Conservation (phyloP, 2,329 filamentous ascomycete species). For the Xylaria polymorpha region DNA sequence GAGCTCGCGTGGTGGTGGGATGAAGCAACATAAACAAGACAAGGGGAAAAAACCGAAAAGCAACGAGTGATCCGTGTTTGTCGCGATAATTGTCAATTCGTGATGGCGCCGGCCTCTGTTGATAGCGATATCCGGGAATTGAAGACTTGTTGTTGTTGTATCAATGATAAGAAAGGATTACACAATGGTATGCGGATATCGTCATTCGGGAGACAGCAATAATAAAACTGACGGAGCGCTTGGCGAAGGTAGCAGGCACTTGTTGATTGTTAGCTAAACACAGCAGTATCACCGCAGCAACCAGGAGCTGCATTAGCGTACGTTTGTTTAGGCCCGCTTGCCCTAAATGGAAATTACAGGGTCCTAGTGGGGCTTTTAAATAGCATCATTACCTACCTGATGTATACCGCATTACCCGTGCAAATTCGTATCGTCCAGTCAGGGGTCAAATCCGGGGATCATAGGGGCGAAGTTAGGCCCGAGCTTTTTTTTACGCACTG, state of each 20-base stretch:
- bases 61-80: slow-evolving; percentile 2
- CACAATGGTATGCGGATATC: background rate
- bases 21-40: slow-evolving; percentile 42
- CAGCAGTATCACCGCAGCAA: slow-evolving; percentile 31
- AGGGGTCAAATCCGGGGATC: too few species aligned
- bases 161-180: slow-evolving; percentile 19
- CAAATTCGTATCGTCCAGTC: too few species aligned
- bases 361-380: background rate
- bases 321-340: slow-evolving; percentile 8
- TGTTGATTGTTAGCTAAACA: slow-evolving; percentile 36
- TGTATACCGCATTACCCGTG: too few species aligned
- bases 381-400: background rate
- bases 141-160: slow-evolving; percentile 3
- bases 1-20: slow-evolving; percentile 16
- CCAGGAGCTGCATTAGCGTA: background rate
- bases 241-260: slow-evolving; percentile 16
- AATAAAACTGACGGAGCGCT: slow-evolving; percentile 15
- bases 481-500: too few species aligned
- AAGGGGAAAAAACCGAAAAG: slow-evolving; percentile 3
- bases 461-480: too few species aligned
- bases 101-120: background rate
- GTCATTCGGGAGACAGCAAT: slow-evolving; percentile 19
- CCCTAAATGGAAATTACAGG: slow-evolving; percentile 14
- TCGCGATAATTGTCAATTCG: background rate
- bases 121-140: slow-evolving; percentile 9